phyloP scores from a whole-genome alignment of 148 eudicot genomes.

The Cornus kousa region DNA sequence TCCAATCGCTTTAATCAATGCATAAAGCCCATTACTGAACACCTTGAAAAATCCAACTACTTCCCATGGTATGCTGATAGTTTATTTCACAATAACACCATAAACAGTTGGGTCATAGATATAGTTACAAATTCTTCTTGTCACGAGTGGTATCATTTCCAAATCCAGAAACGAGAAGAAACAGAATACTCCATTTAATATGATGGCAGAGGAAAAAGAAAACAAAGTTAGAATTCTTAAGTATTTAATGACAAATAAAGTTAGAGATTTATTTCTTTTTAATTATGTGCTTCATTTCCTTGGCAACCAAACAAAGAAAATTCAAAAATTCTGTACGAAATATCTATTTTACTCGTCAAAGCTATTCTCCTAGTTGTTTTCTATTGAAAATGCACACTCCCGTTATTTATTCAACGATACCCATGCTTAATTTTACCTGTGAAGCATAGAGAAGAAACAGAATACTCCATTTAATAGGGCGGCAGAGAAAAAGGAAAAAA shows the following conservation, averaged over 20 bases:
- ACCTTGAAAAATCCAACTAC: neutral
- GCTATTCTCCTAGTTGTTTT: neutral
- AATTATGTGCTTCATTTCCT: neutral
- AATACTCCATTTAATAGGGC: too few species aligned
- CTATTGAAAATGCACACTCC: neutral
- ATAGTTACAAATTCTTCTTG: neutral
- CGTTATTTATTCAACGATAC: neutral
- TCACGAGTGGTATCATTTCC: neutral
- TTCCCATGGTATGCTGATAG: neutral
- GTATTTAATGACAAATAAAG: neutral
- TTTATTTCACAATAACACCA: neutral
- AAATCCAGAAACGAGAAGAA: too few species aligned
- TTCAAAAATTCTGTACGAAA: neutral
- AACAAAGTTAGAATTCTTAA: neutral
- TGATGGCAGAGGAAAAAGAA: neutral
- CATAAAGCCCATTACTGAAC: slow-evolving; percentile 1
- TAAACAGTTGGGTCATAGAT: neutral
- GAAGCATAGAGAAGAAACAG: neutral
- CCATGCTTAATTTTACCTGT: neutral
- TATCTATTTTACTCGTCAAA: neutral
- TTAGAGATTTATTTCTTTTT: neutral
- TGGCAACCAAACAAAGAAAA: neutral
- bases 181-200: neutral
- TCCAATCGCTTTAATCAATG: slow-evolving; percentile 47
- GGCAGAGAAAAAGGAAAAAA: neutral